Evolutionary conservation across 140 eudicot species (phyloP), one percentile per base, ranked within the genome.

Genomic region (Cichorium intybus): DNA sequence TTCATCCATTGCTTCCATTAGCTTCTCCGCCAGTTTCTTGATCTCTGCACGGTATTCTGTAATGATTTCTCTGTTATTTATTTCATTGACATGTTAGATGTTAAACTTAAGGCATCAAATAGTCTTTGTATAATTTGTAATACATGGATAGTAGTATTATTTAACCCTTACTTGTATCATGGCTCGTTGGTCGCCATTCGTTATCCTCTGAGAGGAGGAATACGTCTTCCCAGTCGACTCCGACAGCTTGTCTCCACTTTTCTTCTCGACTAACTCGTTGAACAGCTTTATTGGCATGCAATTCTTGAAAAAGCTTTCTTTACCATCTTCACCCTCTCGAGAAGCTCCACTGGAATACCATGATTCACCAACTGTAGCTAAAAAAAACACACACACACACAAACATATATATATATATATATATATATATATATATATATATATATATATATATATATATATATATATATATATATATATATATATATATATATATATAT

Each of bases 211-310:
- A 27, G 69, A 93, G 93, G 49, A 85, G 81, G 63, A 83, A 79
- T 4, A 84, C 90, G 55, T 88, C 97, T 48, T 93, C 99, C 99
- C 99, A 93, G 39, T 93, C 99, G 24, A 77, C 6, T 88, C 94
- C 15, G n/a, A n/a, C n/a, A 88, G 49, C 68, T 77, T 88, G 4
- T 68, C 80, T 10, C 23, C 65, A 4, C 70, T 75, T 9, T 79
- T 81, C 16, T 61, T 73, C 18, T 81, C 93, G 8, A 81, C 5
- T 24, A 91, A 24, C 54, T 91, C 98, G 45, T 87, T 77, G 66
- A 91, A 62, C 72, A 72, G 54, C 57, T 81, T 75, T 7, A 77
- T 87, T 0, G 92, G 79, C 16, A 62, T 78, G 2, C 96, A 85
- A 49, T 66, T 71, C 76, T 77, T 74, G 59, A 67, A 66, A 70